Evolutionary conservation across 768 basidiomycete species (phyloP).

Genomic region (Lentinus brumalis): DNA sequence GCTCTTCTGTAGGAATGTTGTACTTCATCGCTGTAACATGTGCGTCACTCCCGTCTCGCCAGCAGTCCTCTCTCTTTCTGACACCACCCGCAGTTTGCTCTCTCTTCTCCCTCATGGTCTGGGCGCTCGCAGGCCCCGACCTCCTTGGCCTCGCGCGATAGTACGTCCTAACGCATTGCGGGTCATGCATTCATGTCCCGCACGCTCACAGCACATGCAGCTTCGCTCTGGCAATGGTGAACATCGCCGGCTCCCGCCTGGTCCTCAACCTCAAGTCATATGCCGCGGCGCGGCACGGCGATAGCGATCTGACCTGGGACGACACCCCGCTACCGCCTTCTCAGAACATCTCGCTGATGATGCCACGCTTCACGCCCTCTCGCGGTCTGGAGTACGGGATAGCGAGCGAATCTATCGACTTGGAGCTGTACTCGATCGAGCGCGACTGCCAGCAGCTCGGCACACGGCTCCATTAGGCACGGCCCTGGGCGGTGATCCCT

Average conservation of each 20-base stretch:
- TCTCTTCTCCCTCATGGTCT: slow-evolving; percentile 30
- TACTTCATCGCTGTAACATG: slow-evolving; percentile 31
- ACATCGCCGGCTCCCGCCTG: slow-evolving; percentile 29
- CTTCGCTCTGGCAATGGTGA: slow-evolving; percentile 32
- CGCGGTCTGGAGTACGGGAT: neutral
- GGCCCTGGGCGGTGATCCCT: too few species aligned
- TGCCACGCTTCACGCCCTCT: slow-evolving; percentile 2
- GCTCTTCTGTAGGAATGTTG: slow-evolving; percentile 22
- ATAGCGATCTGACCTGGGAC: slow-evolving; percentile 17
- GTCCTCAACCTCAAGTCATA: slow-evolving; percentile 31
- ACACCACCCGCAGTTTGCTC: slow-evolving; percentile 22
- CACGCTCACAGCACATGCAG: slow-evolving; percentile 7
- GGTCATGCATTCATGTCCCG: neutral
- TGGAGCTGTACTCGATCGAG: slow-evolving; percentile 31
- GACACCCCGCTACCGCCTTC: neutral
- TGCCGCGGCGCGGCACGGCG: slow-evolving; percentile 16
- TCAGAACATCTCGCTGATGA: neutral
- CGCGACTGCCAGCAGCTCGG: slow-evolving; percentile 31
- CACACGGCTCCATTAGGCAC: slow-evolving; percentile 12
- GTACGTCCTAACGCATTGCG: slow-evolving; percentile 14
- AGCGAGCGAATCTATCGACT: slow-evolving; percentile 14
- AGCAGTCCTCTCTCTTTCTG: neutral
- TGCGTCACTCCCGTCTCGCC: slow-evolving; percentile 1
- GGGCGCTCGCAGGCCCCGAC: slow-evolving; percentile 29
- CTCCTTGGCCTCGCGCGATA: slow-evolving; percentile 31